Evolutionary conservation across 108 stramenopile species (phyloP), one percentile per base, ranked within the genome.

Genomic region (Nitzschia putrida): DNA sequence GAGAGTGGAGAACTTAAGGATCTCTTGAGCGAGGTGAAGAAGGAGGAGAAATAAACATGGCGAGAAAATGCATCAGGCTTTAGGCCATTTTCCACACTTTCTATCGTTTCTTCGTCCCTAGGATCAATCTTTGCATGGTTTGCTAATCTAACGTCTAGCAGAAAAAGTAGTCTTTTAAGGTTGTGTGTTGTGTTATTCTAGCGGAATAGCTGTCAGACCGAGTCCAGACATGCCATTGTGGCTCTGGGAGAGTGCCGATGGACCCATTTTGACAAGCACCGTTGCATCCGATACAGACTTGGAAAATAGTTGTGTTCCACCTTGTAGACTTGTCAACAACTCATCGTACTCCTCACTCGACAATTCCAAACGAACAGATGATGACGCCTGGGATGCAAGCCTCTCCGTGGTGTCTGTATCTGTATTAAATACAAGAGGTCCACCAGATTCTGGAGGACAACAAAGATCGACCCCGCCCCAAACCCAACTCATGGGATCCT

Each of bases 1-100:
- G 88, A 95, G 61, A 85, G 81, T 59, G 98, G 98, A 22, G 97
- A 97, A 71, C 76, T 98, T 16, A 71, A 72, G 45, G 95, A 89
- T 18, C 58, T 97, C 55, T 65, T 98, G 22, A 83, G 92, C 53
- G 88, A 73, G 26, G 77, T 40, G 9, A 78, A 61, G 43, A 59
- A 60, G 37, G 74, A 38, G 24, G 34, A 74, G 56, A 64, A 64
- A 49, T 12, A 64, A 60, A 39, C n/a, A n/a, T n/a, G n/a, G n/a
- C n/a, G 44, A 45, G 44, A 45, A 45, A n/a, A n/a, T n/a, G n/a
- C n/a, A n/a, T n/a, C n/a, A n/a, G n/a, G n/a, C n/a, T n/a, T n/a
- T n/a, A n/a, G n/a, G n/a, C n/a, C n/a, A n/a, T n/a, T n/a, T n/a
- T n/a, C n/a, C n/a, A n/a, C n/a, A n/a, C n/a, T n/a, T n/a, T n/a